These are phyloP conservation scores for Jamesozyma hellenica DNA, from an alignment of 805 yeast species.

Conservation along the genomic window DNA sequence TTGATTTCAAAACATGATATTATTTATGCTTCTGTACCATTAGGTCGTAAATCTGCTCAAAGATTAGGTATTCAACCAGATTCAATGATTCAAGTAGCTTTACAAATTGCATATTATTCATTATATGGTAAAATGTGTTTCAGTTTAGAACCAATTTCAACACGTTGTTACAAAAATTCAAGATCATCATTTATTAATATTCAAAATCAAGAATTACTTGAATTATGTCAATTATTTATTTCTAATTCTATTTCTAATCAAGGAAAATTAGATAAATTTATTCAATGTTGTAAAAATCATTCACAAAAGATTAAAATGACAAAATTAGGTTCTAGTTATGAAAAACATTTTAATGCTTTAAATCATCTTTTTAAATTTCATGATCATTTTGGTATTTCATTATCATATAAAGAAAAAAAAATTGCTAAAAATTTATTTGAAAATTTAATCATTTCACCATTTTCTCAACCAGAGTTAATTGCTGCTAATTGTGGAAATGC, in stretches of 20 bases:
- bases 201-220: constrained; percentile 44
- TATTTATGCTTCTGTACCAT: constrained; percentile 63
- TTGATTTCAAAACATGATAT: constrained; percentile 70
- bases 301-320: constrained; percentile 40
- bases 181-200: constrained; percentile 62
- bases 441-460: constrained; percentile 26
- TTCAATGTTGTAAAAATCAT: constrained; percentile 44
- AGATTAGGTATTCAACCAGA: constrained; percentile 80
- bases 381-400: constrained; percentile 28
- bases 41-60: constrained; percentile 67
- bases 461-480: constrained; percentile 34
- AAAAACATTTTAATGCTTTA: constrained; percentile 59
- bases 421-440: constrained; percentile 40
- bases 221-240: constrained; percentile 51
- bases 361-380: constrained; percentile 41
- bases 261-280: constrained; percentile 31
- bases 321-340: constrained; percentile 57
- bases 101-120: constrained; percentile 86
- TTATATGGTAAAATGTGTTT: constrained; percentile 83
- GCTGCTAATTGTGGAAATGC: constrained; percentile 88
- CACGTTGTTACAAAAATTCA: constrained; percentile 56
- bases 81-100: constrained; percentile 81
- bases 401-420: constrained; percentile 14
- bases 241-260: constrained; percentile 48
- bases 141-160: constrained; percentile 82